A percentile compares a stretch with the other conserved stretches of the same genome.
phyloP scores from a whole-genome alignment of 2,329 filamentous ascomycete species.

The Beauveria bassiana region DNA sequence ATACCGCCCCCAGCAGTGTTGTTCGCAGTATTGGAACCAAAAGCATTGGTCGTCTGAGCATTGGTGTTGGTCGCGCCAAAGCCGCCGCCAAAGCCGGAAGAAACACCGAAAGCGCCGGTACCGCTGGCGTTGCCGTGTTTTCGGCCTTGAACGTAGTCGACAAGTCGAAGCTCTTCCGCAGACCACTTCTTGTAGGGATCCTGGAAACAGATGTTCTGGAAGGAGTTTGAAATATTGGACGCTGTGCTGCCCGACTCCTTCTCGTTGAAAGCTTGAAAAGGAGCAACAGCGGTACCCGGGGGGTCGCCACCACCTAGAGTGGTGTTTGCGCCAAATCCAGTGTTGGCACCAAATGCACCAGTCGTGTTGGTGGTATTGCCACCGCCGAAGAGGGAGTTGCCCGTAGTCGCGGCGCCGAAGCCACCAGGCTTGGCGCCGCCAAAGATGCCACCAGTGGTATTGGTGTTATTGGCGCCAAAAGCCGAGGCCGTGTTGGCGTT shows the following conservation, averaged over 20 bases:
- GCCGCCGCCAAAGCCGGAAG: conserved; percentile 44
- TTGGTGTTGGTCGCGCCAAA: conserved; percentile 36
- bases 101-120: conserved; percentile 74
- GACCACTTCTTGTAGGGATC: conserved; percentile 84
- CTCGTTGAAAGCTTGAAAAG: conserved; percentile 63
- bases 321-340: conserved; percentile 26
- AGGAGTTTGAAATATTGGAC: conserved; percentile 47
- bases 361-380: conserved; percentile 19
- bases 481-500: conserved; percentile 26
- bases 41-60: conserved; percentile 23
- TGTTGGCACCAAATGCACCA: conserved; percentile 29
- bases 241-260: conserved; percentile 64
- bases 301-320: conserved; percentile 48
- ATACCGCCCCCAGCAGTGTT: conserved; percentile 26
- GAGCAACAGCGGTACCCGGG: conserved; percentile 61
- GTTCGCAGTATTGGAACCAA: conserved; percentile 35
- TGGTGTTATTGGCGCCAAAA: conserved; percentile 29
- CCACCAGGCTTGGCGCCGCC: conserved; percentile 40
- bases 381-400: conserved; percentile 40
- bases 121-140: conserved; percentile 76
- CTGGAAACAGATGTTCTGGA: conserved; percentile 73
- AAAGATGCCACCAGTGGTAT: conserved; percentile 41
- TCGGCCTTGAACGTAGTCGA: conserved; percentile 82
- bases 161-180: conserved; percentile 72
- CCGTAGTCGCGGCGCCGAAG: conserved; percentile 38